Conservation (phyloP, 345 rosid species). For the Boechera divaricarpa region DNA sequence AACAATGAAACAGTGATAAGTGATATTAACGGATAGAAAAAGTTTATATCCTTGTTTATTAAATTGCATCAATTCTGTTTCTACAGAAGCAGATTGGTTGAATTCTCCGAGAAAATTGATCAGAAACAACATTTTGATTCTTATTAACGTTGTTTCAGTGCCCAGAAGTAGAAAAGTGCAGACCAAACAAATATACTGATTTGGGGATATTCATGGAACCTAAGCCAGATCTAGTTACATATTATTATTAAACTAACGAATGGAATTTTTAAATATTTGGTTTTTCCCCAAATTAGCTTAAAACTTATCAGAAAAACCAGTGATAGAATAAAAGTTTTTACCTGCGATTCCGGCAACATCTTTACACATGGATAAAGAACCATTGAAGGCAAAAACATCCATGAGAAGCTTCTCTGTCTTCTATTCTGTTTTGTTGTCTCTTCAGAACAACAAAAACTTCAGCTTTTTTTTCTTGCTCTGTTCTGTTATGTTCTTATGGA, state of each 20-base stretch:
- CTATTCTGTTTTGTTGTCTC: not conserved
- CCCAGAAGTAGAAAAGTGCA: not conserved
- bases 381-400: constrained; percentile 43
- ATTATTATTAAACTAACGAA: not conserved
- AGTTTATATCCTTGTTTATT: not conserved
- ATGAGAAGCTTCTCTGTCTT: constrained; percentile 47
- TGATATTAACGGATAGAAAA: not conserved
- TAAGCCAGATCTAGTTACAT: constrained; percentile 25
- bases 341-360: constrained; percentile 82
- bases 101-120: not conserved
- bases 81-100: not conserved
- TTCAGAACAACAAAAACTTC: constrained; percentile 15
- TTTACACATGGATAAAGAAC: constrained; percentile 44
- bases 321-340: constrained; percentile 18
- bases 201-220: constrained; percentile 22
- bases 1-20: constrained; percentile 25
- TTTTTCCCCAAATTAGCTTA: not conserved
- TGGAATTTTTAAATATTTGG: not conserved
- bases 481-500: constrained; percentile 22
- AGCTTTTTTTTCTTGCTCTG: constrained; percentile 30
- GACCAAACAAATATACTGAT: constrained; percentile 11
- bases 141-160: not conserved
- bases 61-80: not conserved
- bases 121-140: constrained; percentile 14
- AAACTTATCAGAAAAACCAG: not conserved